These are phyloP conservation scores for Puccinia sorghi DNA, from an alignment of 1,284 basidiomycete genomes.

Conservation along the genomic window DNA sequence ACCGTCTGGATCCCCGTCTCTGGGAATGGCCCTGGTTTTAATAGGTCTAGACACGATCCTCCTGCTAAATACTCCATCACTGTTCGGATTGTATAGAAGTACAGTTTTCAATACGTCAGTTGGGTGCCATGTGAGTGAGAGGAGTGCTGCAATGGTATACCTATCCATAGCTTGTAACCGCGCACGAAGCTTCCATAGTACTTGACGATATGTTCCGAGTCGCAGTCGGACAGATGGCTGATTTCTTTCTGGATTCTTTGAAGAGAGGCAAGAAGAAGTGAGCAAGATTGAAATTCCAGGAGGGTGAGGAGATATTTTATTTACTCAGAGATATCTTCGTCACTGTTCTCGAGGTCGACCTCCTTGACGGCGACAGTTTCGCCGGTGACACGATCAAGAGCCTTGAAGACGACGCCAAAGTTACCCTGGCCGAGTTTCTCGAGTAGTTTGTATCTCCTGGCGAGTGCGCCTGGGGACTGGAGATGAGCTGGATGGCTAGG, in stretches of 20 bases:
- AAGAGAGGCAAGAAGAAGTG: neutral
- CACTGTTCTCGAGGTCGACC: slow-evolving; percentile 43
- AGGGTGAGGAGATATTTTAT: neutral
- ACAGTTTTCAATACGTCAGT: neutral
- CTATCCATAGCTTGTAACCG: slow-evolving; percentile 48
- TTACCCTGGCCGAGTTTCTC: slow-evolving; percentile 48
- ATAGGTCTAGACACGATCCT: slow-evolving; percentile 46
- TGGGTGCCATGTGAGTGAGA: neutral
- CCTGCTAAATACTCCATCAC: slow-evolving; percentile 48
- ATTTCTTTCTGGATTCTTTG: slow-evolving; percentile 42
- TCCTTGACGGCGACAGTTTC: slow-evolving; percentile 44
- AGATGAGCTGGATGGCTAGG: neutral
- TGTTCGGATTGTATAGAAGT: neutral
- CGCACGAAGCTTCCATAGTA: slow-evolving; percentile 48
- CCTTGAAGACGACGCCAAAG: slow-evolving; percentile 46
- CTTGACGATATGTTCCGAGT: slow-evolving; percentile 44
- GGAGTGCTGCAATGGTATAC: neutral
- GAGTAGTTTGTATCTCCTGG: slow-evolving; percentile 38
- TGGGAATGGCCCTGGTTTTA: slow-evolving; percentile 43
- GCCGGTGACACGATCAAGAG: slow-evolving; percentile 40
- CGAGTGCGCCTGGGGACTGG: slow-evolving; percentile 32
- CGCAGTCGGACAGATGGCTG: slow-evolving; percentile 34
- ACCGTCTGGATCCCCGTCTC: slow-evolving; percentile 40
- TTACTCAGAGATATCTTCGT: slow-evolving; percentile 47
- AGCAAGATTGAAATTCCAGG: neutral